phyloP scores from a whole-genome alignment of 345 rosid genomes.

The Cardiospermum halicacabum region DNA sequence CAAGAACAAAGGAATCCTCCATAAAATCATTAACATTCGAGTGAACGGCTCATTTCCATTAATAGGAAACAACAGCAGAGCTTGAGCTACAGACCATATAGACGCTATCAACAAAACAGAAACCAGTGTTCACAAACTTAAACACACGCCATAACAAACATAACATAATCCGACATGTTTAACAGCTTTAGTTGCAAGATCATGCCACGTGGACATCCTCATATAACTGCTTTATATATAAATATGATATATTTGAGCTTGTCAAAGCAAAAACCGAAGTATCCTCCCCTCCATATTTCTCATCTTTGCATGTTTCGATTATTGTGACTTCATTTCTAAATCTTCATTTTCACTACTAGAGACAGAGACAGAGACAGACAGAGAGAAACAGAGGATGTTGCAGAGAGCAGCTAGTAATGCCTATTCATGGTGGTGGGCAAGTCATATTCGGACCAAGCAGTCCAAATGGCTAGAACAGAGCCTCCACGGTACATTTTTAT shows the following conservation, averaged over 20 bases:
- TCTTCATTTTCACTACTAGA: not conserved
- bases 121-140: too few species aligned
- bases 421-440: constrained; percentile 95
- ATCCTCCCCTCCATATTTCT: constrained; percentile 27
- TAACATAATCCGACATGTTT: not conserved
- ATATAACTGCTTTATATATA: not conserved
- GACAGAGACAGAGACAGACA: not conserved
- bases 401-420: constrained; percentile 81
- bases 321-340: not conserved
- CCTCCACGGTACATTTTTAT: constrained; percentile 44
- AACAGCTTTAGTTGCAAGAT: not conserved
- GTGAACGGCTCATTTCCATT: too few species aligned
- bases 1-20: too few species aligned
- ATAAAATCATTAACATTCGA: too few species aligned
- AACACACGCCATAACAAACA: not conserved
- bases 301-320: constrained; percentile 2
- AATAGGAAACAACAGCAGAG: too few species aligned
- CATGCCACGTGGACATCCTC: not conserved
- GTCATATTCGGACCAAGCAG: constrained; percentile 81
- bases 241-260: constrained; percentile 9
- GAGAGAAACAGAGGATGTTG: constrained; percentile 35
- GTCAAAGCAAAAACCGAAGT: constrained; percentile 25
- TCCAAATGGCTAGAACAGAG: constrained; percentile 85
- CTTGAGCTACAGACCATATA: too few species aligned
- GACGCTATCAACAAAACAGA: too few species aligned